Evolutionary conservation across 768 basidiomycete species (phyloP).

Genomic region (Crassisporium funariophilum): DNA sequence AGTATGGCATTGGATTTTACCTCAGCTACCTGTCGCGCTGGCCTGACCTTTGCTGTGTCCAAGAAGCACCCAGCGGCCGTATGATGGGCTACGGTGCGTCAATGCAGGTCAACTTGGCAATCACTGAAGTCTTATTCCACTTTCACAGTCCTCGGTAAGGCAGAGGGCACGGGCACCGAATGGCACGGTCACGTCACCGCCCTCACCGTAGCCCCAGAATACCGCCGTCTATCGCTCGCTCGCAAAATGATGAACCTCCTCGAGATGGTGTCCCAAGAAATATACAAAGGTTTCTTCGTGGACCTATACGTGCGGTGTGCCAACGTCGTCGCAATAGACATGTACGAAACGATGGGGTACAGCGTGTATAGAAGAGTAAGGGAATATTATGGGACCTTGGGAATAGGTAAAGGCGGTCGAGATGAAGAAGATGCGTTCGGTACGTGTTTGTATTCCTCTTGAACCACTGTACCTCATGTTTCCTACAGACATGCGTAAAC

Average conservation of each 20-base stretch:
- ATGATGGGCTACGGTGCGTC: conserved; percentile 92
- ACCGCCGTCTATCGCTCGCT: conserved; percentile 85
- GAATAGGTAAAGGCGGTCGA: conserved; percentile 71
- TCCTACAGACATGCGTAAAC: conserved; percentile 68
- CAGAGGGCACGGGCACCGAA: conserved; percentile 73
- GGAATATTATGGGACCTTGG: conserved; percentile 86
- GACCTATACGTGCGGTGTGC: conserved; percentile 94
- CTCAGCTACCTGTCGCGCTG: conserved; percentile 86
- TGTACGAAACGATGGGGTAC: conserved; percentile 95
- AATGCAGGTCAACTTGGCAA: not conserved
- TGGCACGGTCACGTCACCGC: conserved; percentile 97
- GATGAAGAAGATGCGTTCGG: conserved; percentile 93
- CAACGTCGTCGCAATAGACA: conserved; percentile 78
- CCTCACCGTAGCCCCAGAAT: conserved; percentile 91
- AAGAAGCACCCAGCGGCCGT: conserved; percentile 77
- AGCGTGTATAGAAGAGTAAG: conserved; percentile 89
- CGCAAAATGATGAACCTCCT: conserved; percentile 85
- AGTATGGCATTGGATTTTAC: conserved; percentile 92
- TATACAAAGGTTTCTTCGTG: conserved; percentile 86
- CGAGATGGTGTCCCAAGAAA: conserved; percentile 81
- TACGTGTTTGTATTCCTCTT: conserved; percentile 39
- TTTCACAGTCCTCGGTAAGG: conserved; percentile 84
- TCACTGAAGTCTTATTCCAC: not conserved
- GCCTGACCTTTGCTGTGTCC: conserved; percentile 88
- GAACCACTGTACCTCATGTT: not conserved